Evolutionary conservation across 164 flowering plant species (phyloP).

Genomic region (Aristolochia fimbriata): DNA sequence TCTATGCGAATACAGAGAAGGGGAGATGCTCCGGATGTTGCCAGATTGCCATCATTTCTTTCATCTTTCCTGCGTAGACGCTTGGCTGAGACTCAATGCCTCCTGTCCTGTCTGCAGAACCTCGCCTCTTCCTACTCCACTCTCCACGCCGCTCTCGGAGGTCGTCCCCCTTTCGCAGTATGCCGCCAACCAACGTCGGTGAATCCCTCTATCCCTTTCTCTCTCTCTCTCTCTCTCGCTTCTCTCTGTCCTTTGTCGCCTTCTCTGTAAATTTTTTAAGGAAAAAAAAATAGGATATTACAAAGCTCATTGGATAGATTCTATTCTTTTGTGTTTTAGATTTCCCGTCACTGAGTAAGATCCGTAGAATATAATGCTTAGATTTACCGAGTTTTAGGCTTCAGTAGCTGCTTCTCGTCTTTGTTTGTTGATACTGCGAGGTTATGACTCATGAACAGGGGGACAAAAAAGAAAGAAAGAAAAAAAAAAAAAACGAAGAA

Average conservation of each 20-base stretch:
- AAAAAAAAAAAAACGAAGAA: too few species aligned
- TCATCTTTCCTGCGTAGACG: conserved; percentile 71
- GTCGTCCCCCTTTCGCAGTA: conserved; percentile 85
- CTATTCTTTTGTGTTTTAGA: too few species aligned
- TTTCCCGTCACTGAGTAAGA: too few species aligned
- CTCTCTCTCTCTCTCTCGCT: neutral
- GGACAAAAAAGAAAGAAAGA: too few species aligned
- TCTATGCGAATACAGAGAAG: conserved; percentile 70
- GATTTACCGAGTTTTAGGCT: too few species aligned
- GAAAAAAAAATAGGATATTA: too few species aligned
- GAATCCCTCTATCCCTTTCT: conserved; percentile 3
- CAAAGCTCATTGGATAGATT: too few species aligned
- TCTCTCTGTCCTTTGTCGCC: neutral
- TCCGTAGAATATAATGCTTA: too few species aligned
- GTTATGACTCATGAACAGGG: too few species aligned
- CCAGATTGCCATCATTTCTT: conserved; percentile 87
- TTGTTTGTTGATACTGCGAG: too few species aligned
- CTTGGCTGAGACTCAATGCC: conserved; percentile 83
- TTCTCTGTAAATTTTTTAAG: neutral
- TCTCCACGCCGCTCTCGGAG: conserved; percentile 85
- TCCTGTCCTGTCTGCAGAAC: conserved; percentile 96
- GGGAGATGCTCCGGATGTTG: conserved; percentile 93
- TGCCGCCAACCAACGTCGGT: conserved; percentile 34
- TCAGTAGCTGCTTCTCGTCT: too few species aligned
- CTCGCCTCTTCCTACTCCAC: conserved; percentile 92